Conservation (phyloP, 2,329 filamentous ascomycete species). For the Cladophialophora yegresii region DNA sequence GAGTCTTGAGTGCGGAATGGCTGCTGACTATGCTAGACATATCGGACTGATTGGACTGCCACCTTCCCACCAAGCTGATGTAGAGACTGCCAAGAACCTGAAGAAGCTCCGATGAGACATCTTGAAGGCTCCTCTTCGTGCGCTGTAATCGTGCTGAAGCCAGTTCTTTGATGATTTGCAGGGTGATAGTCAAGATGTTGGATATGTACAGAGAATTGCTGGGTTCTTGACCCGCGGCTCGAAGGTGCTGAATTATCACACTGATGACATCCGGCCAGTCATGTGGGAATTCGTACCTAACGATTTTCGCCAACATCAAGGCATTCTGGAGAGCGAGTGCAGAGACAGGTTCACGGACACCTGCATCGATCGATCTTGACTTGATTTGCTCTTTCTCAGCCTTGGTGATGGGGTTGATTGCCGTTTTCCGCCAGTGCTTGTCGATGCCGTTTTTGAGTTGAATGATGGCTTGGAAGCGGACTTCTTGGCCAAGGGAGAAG, state of each 20-base stretch:
- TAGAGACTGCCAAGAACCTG: conserved; percentile 78
- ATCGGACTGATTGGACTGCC: conserved; percentile 55
- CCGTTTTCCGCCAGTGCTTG: conserved; percentile 84
- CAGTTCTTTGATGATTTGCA: conserved; percentile 89
- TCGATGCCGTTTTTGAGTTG: conserved; percentile 97
- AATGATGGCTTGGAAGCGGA: conserved; percentile 87
- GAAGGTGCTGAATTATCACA: conserved; percentile 45
- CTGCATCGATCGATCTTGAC: conserved; percentile 71
- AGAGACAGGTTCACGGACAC: conserved; percentile 72
- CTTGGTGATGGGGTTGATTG: conserved; percentile 65
- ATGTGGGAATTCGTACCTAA: conserved; percentile 82
- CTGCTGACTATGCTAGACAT: conserved; percentile 68
- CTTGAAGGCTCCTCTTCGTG: conserved; percentile 74
- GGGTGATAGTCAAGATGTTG: conserved; percentile 48
- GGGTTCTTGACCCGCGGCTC: conserved; percentile 23
- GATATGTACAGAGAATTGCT: conserved; percentile 24
- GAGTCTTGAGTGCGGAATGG: conserved; percentile 66
- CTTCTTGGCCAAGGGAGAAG: conserved; percentile 70
- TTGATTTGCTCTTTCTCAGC: conserved; percentile 78
- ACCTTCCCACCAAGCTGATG: conserved; percentile 64
- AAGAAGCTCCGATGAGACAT: conserved; percentile 79
- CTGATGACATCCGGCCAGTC: conserved; percentile 66
- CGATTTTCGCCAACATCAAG: conserved; percentile 80
- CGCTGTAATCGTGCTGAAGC: conserved; percentile 74
- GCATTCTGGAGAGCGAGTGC: conserved; percentile 84